phyloP scores from a whole-genome alignment of 192 early-diverging fungal species.

The Gryganskiella cystojenkinii region DNA sequence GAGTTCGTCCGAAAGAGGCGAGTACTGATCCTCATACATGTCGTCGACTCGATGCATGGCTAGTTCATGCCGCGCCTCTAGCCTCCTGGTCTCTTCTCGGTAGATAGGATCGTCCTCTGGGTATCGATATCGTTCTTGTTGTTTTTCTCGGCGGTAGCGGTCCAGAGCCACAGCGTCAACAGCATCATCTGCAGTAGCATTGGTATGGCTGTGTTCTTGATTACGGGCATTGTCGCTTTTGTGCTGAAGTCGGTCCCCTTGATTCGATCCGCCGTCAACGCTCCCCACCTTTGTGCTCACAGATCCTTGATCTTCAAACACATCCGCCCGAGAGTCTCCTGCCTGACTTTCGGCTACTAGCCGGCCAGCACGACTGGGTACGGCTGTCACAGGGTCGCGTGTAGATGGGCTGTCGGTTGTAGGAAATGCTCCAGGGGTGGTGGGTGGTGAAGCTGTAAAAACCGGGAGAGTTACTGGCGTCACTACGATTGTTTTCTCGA shows the following conservation, averaged over 20 bases:
- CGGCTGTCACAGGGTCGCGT: neutral
- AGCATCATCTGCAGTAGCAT: constrained; percentile 4
- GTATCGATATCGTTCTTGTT: constrained; percentile 19
- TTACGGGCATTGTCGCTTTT: constrained; percentile 16
- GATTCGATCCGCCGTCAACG: constrained; percentile 14
- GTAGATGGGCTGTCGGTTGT: neutral
- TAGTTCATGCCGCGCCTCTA: constrained; percentile 8
- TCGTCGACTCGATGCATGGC: constrained; percentile 5
- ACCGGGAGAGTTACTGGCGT: constrained; percentile 2
- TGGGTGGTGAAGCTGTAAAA: constrained; percentile 11
- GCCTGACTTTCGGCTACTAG: neutral
- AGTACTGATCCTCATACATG: constrained; percentile 33
- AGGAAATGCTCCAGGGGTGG: constrained; percentile 45
- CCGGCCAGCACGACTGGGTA: neutral
- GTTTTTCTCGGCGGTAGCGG: constrained; percentile 15
- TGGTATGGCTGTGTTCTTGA: neutral
- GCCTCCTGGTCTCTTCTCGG: neutral
- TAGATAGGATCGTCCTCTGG: constrained; percentile 13
- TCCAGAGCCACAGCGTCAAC: constrained; percentile 18
- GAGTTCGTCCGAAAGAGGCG: constrained; percentile 22
- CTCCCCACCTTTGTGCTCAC: constrained; percentile 39
- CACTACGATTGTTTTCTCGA: neutral
- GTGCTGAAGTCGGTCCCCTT: neutral
- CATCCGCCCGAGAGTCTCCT: constrained; percentile 9
- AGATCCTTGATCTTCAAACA: constrained; percentile 42